Base-by-base conservation (phyloP, 768 basidiomycete species). In the Suillus decipiens region DNA sequence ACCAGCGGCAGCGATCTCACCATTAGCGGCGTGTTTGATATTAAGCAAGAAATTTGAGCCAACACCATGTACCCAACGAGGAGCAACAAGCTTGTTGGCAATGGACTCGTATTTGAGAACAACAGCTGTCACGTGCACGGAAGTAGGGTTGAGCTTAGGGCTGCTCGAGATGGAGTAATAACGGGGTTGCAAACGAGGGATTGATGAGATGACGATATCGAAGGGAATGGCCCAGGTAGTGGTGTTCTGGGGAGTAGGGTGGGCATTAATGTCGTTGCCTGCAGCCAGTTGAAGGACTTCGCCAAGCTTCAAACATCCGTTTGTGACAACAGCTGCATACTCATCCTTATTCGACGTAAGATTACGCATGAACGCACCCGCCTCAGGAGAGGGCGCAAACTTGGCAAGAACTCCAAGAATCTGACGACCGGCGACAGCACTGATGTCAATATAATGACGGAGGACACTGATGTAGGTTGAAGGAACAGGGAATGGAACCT, bases 111-210 rank as follows among this genome's bases (percentile, higher is more conserved):
- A 99, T 75, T 95, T 94, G 73, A 99, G 88, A 11, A 99, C 94
- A 59, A 99, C 97, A 60, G 86, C 91, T 17, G 97, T 99, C 69
- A 95, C 89, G 76, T 99, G 97, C 68, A 99, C 94, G 9, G 90
- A 80, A 64, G 84, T 87, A n/a, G 96, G 86, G 75, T 94, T 74
- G 11, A 98, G 80, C 75, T 99, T 99, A 48, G 97, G 95, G 66
- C 93, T 95, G 22, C 96, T 98, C 10, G 97, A 98, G 75, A 99
- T 99, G 39, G 97, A 99, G 77, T 96, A 99, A 80, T 92, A 99
- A 61, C 97, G 90, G 39, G 97, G 95, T 74, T 99, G 96, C 22
- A 99, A 85, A 67, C 97, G 94, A 43, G 94, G 87, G 63, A 96
- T 89, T 58, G 91, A 89, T 8, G 96, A 98, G 60, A 99, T 89